phyloP scores from a whole-genome alignment of 75 land plant genomes.

The Sequoia sempervirens region DNA sequence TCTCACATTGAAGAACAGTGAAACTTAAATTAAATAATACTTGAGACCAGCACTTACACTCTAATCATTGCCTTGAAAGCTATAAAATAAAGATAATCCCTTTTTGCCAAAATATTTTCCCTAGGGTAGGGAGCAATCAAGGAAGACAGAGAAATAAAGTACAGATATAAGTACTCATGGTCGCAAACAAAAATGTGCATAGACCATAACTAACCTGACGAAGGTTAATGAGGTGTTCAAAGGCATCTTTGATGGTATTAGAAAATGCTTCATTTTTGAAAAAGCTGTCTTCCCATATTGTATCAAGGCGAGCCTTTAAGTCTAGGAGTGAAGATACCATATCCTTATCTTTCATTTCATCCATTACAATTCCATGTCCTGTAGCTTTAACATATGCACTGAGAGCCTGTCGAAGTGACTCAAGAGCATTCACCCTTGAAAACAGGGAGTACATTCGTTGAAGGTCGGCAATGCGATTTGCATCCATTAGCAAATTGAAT shows the following conservation, averaged over 20 bases:
- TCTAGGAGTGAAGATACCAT: constrained; percentile 85
- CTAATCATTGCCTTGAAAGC: neutral
- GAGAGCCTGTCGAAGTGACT: constrained; percentile 70
- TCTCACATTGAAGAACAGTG: neutral
- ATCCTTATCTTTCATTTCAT: constrained; percentile 98
- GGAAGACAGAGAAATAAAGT: neutral
- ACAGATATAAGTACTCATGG: neutral
- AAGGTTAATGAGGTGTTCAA: constrained; percentile 95
- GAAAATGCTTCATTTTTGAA: constrained; percentile 82
- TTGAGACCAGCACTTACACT: neutral
- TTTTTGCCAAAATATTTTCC: neutral
- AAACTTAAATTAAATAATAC: too few species aligned
- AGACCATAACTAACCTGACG: constrained; percentile 65
- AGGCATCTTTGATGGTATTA: constrained; percentile 92
- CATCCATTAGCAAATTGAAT: constrained; percentile 88
- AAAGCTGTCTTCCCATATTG: constrained; percentile 95
- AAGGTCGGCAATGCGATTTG: constrained; percentile 83
- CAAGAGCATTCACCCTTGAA: constrained; percentile 83
- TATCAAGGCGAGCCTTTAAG: constrained; percentile 91
- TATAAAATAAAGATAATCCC: neutral
- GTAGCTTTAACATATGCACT: constrained; percentile 76
- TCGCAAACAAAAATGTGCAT: neutral
- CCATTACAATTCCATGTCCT: constrained; percentile 91
- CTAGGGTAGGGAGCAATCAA: constrained; percentile 2
- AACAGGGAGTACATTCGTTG: constrained; percentile 87